Evolutionary conservation across 2,329 filamentous ascomycete species (phyloP).

Genomic region (Fusarium duplospermum): DNA sequence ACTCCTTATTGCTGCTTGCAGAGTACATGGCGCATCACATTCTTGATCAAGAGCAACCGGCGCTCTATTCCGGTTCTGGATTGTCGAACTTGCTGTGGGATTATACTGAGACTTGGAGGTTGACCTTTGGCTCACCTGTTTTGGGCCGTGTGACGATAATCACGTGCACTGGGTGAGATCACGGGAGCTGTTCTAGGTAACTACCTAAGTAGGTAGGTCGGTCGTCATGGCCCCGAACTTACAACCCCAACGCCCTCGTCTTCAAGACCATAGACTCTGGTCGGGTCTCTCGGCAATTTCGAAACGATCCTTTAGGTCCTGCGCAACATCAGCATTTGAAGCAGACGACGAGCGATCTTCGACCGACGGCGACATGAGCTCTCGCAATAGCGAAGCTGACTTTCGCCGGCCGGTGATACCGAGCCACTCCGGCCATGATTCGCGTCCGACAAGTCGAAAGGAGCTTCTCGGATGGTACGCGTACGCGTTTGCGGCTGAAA

Average conservation of each 20-base stretch:
- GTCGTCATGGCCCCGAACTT: constrained; percentile 40
- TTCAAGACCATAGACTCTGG: constrained; percentile 56
- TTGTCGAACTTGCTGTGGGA: constrained; percentile 14
- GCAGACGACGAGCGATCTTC: constrained; percentile 76
- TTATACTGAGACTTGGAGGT: neutral
- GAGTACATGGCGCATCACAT: constrained; percentile 33
- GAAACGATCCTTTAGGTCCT: constrained; percentile 68
- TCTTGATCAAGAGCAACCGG: constrained; percentile 11
- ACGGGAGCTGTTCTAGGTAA: constrained; percentile 24
- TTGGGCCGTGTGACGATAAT: constrained; percentile 41
- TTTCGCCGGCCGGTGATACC: constrained; percentile 51
- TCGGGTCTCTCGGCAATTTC: constrained; percentile 64
- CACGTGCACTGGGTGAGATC: constrained; percentile 43
- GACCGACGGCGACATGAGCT: constrained; percentile 50
- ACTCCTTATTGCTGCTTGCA: constrained; percentile 3
- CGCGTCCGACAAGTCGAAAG: constrained; percentile 84
- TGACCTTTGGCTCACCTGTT: constrained; percentile 17
- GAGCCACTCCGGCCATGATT: constrained; percentile 86
- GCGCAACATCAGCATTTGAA: constrained; percentile 71
- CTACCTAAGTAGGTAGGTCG: constrained; percentile 4
- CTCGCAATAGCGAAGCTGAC: constrained; percentile 53
- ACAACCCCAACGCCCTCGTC: constrained; percentile 54
- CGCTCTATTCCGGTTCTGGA: constrained; percentile 12
- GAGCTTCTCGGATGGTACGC: constrained; percentile 96
- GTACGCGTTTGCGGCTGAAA: constrained; percentile 96